Base-by-base conservation (phyloP, 306 rosid species). In the Morella rubra region DNA sequence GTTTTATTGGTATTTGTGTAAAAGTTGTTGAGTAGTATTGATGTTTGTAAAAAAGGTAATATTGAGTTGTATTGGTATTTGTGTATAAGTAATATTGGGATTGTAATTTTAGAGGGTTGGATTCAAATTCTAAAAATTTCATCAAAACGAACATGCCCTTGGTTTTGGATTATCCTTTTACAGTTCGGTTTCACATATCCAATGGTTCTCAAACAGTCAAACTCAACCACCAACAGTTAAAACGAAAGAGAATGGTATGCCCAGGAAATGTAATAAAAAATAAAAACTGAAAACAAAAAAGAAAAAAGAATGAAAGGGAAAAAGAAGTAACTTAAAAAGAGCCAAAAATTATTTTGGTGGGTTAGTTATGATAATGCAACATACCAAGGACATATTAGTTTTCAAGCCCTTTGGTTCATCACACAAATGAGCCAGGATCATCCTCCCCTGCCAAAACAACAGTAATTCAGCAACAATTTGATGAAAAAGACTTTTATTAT, bases 371-470 rank as follows among this genome's bases (percentile, higher is more conserved):
- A 56, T 24, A 80, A 51, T 71, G 74, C 9, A 64, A 20, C 84
- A 78, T 92, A 95, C 99, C 99, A 92, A 87, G 98, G 98, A 95
- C 99, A 95, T 92, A 77, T 97, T 97, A 75, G 98, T 95, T 91
- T 95, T 95, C 87, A 95, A 77, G 79, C 98, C 99, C 85, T 91
- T 95, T 19, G 99, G 98, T 85, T 95, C 99, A 82, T 95, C 99
- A 71, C 99, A 95, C 81, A 95, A 82, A 86, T 95, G 99, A 71
- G 97, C 83, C 76, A 95, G 89, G 80, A 95, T 91, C 98, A 95
- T 81, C 83, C 99, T 88, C 80, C 99, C 98, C 98, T 95, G 93
- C 83, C 81, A 89, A 85, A 85, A 80, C 58, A 80, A 80, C 72
- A 69, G 70, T 50, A 49, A 79, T 58, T 84, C 72, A 82, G 68